These are phyloP conservation scores for Cutaneotrichosporon cutaneum DNA, from an alignment of 1,284 basidiomycete species.

Conservation along the genomic window DNA sequence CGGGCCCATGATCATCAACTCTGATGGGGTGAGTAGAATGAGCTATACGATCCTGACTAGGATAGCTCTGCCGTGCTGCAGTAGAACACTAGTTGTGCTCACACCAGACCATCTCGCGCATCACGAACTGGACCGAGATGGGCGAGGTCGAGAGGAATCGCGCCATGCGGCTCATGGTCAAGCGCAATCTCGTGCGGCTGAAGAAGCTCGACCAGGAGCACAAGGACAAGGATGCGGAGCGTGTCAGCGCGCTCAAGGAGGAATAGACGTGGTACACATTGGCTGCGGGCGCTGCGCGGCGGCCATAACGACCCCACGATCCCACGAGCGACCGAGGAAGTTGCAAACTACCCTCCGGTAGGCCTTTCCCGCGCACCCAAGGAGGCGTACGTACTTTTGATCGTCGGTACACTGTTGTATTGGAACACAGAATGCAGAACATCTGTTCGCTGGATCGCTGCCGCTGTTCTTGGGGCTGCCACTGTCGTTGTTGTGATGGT, in stretches of 20 bases:
- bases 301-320: background rate
- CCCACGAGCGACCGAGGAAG: background rate
- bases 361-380: background rate
- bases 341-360: background rate
- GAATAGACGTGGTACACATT: background rate
- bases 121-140: slow-evolving; percentile 51
- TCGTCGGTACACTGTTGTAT: background rate
- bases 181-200: slow-evolving; percentile 49
- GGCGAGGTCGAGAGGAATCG: slow-evolving; percentile 48
- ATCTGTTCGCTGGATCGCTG: background rate
- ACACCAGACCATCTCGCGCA: slow-evolving; percentile 49
- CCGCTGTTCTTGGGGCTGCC: background rate
- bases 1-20: slow-evolving; percentile 53
- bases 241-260: slow-evolving; percentile 23
- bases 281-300: background rate
- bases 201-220: slow-evolving; percentile 33
- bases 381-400: background rate
- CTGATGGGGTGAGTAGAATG: slow-evolving; percentile 46
- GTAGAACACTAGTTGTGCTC: background rate
- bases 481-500: background rate
- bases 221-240: slow-evolving; percentile 14
- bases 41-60: too few species aligned
- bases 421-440: background rate
- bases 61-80: background rate
- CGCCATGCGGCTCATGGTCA: slow-evolving; percentile 50